A percentile compares a stretch with the other conserved stretches of the same genome.
Conservation (phyloP, 73 alveolate genomes). For the Durusdinium trenchii region DNA sequence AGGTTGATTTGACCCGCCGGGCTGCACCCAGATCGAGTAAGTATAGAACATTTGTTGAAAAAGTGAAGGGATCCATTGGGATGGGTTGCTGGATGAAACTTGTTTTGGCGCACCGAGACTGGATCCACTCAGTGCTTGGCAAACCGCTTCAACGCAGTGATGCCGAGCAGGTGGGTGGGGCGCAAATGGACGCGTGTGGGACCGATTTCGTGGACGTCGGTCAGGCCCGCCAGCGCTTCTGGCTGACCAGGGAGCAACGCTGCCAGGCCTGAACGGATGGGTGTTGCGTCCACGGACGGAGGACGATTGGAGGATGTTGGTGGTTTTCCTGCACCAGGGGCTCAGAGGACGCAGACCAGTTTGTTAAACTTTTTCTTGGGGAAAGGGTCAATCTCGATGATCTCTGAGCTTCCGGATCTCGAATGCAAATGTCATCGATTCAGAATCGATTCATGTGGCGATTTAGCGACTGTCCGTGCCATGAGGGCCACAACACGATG, state of each 20-base stretch:
- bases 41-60: too few species aligned
- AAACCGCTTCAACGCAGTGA: constrained; percentile 51
- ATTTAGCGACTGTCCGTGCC: neutral
- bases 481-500: constrained; percentile 30
- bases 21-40: too few species aligned
- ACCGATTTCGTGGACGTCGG: neutral
- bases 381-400: too few species aligned
- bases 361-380: too few species aligned
- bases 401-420: too few species aligned
- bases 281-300: neutral
- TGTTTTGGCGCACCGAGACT: neutral
- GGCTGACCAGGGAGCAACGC: constrained; percentile 70
- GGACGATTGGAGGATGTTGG: too few species aligned
- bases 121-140: constrained; percentile 72
- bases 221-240: constrained; percentile 34
- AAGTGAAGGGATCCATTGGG: too few species aligned
- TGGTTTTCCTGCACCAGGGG: too few species aligned
- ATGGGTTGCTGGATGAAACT: neutral
- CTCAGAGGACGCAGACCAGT: too few species aligned
- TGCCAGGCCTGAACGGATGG: constrained; percentile 25
- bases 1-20: too few species aligned
- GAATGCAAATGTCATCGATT: too few species aligned
- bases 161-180: neutral
- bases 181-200: neutral
- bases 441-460: neutral